Evolutionary conservation across 192 early-diverging fungal species (phyloP), one percentile per base, ranked within the genome.

Genomic region (Lobosporangium transversale): DNA sequence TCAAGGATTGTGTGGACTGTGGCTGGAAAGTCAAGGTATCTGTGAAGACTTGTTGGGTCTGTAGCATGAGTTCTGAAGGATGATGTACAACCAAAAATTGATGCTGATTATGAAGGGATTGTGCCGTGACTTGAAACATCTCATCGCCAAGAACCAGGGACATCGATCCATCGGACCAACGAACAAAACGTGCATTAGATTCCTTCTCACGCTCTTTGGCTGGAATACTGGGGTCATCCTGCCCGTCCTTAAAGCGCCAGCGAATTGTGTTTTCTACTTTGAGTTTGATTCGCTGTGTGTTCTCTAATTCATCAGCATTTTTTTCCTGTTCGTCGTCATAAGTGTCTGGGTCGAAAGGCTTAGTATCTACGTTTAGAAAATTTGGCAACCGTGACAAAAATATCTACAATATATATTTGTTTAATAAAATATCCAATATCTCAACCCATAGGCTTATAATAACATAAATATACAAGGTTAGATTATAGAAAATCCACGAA

Each of bases 121-220:
- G 87, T 31, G 80, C 53, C 26, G 65, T 79, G 24, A 89, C 88
- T 62, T 92, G 90, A 82, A 92, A 94, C 47, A 87, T 78, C 59
- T 95, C 93, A 32, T 87, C 79, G 14, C 91, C 92, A 23, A 95
- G 66, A 4, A 92, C 78, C 11, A 95, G 63, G 3, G 94, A 92
- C 69, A 85, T 82, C 33, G 84, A 71, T 27, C 88, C 89, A 70
- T 95, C 91, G 14, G 87, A 89, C 94, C 94, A 94, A 33, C 85
- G 79, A 8, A 95, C 85, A 52, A 95, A 66, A 4, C 89, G 87
- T 1, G 91, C 86, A 70, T 94, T 93, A 21, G 91, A 91, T 61
- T 93, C 89, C 64, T 89, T 88, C 44, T 58, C 78, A 64, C 70
- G 69, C 27, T 83, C 68, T 5, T 64, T 53, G 1, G 66, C 52